These are phyloP conservation scores for Cardiospermum halicacabum DNA, from an alignment of 345 rosid genomes.

Conservation along the genomic window DNA sequence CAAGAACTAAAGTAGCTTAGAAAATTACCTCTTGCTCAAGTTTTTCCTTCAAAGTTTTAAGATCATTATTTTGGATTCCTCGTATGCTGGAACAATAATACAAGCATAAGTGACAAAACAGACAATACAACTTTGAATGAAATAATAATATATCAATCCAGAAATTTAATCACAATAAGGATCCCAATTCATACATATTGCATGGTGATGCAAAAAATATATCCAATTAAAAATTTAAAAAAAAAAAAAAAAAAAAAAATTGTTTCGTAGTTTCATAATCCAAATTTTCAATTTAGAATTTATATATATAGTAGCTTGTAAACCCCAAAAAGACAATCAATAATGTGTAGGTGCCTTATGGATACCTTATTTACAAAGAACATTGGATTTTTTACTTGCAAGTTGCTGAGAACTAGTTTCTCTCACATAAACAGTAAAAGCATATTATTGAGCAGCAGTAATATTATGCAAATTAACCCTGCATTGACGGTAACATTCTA, in stretches of 20 bases:
- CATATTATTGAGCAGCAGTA: background rate
- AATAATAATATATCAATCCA: background rate
- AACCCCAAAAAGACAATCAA: background rate
- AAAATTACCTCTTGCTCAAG: slow-evolving; percentile 80
- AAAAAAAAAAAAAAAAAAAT: no score
- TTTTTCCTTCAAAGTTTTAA: slow-evolving; percentile 70
- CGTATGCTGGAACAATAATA: slow-evolving; percentile 49
- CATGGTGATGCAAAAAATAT: background rate
- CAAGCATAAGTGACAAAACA: slow-evolving; percentile 7
- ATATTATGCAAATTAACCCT: background rate
- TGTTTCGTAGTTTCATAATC: no score
- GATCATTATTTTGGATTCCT: slow-evolving; percentile 72
- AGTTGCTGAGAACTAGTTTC: background rate
- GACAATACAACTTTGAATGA: background rate
- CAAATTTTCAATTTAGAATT: no score
- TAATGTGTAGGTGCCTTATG: background rate
- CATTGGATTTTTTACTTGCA: background rate
- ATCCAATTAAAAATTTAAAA: no score
- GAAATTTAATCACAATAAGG: background rate
- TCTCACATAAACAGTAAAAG: background rate
- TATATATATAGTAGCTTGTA: background rate
- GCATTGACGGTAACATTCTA: slow-evolving; percentile 15
- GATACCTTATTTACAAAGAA: background rate
- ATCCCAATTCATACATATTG: background rate
- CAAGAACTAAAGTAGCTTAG: background rate